phyloP scores from a whole-genome alignment of 1,284 basidiomycete genomes.

The Exobasidium rhododendri region DNA sequence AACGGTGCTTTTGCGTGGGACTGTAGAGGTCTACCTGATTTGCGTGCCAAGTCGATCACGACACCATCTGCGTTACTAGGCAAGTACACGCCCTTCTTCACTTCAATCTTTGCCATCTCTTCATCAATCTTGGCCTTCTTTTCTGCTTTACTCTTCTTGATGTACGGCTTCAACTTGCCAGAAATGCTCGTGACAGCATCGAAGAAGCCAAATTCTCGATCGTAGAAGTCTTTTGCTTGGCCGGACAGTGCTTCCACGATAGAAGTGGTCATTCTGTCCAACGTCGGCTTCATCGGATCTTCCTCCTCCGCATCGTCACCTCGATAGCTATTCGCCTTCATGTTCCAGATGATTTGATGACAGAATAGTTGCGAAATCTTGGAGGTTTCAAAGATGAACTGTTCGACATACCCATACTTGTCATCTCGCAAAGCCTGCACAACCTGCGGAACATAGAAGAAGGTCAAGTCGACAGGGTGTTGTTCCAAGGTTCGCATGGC shows the following conservation, averaged over 20 bases:
- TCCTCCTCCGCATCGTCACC: slow-evolving; percentile 72
- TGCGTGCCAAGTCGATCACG: slow-evolving; percentile 93
- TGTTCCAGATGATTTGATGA: slow-evolving; percentile 99
- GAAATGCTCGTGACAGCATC: slow-evolving; percentile 95
- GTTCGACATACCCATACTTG: slow-evolving; percentile 75
- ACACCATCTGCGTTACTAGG: slow-evolving; percentile 96
- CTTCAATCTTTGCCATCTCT: slow-evolving; percentile 93
- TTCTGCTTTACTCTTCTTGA: slow-evolving; percentile 91
- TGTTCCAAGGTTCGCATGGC: slow-evolving; percentile 92
- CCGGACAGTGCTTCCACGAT: slow-evolving; percentile 85
- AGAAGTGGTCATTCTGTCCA: slow-evolving; percentile 80
- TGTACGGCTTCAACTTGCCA: slow-evolving; percentile 92
- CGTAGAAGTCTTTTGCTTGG: slow-evolving; percentile 86
- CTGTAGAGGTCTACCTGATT: slow-evolving; percentile 90
- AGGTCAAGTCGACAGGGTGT: slow-evolving; percentile 89
- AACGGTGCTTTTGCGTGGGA: slow-evolving; percentile 99
- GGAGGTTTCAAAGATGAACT: slow-evolving; percentile 95
- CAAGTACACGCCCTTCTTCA: slow-evolving; percentile 91
- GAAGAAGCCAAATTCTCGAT: slow-evolving; percentile 94
- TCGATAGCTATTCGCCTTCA: slow-evolving; percentile 96
- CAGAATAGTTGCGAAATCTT: slow-evolving; percentile 98
- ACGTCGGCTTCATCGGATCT: slow-evolving; percentile 87
- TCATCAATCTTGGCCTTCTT: slow-evolving; percentile 99
- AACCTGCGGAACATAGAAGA: slow-evolving; percentile 99
- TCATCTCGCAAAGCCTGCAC: slow-evolving; percentile 89